Conservation (phyloP, 179 eudicot genomes). For the Corrigiola litoralis region DNA sequence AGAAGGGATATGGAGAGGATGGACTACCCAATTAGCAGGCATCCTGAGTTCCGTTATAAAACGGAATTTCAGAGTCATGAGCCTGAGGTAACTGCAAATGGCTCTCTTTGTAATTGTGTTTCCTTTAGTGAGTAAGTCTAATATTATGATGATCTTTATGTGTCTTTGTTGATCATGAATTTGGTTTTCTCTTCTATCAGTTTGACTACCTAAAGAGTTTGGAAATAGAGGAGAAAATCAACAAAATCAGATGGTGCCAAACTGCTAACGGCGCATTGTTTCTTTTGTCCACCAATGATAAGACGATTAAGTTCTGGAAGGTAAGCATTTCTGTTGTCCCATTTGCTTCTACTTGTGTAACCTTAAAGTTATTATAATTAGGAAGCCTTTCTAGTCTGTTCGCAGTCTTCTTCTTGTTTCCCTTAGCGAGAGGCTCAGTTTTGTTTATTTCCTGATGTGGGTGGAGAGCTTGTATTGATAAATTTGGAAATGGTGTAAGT, state of each 20-base stretch:
- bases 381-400: neutral
- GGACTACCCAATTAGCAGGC: conserved; percentile 56
- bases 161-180: conserved; percentile 12
- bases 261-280: conserved; percentile 66
- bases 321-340: conserved; percentile 28
- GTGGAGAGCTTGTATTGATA: too few species aligned
- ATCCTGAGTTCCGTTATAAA: conserved; percentile 90
- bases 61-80: conserved; percentile 97
- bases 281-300: conserved; percentile 77
- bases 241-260: conserved; percentile 86
- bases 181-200: conserved; percentile 36
- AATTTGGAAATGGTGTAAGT: too few species aligned
- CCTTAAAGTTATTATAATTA: neutral
- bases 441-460: neutral
- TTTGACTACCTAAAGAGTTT: conserved; percentile 84
- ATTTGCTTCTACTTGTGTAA: neutral
- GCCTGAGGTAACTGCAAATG: conserved; percentile 56
- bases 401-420: neutral
- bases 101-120: conserved; percentile 3
- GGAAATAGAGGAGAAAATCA: conserved; percentile 88
- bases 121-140: neutral
- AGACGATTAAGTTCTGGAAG: conserved; percentile 82
- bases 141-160: neutral
- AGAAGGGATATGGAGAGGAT: conserved; percentile 75
- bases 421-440: too few species aligned